Evolutionary conservation across 306 rosid genomes (phyloP).

Genomic region (Malus fusca): DNA sequence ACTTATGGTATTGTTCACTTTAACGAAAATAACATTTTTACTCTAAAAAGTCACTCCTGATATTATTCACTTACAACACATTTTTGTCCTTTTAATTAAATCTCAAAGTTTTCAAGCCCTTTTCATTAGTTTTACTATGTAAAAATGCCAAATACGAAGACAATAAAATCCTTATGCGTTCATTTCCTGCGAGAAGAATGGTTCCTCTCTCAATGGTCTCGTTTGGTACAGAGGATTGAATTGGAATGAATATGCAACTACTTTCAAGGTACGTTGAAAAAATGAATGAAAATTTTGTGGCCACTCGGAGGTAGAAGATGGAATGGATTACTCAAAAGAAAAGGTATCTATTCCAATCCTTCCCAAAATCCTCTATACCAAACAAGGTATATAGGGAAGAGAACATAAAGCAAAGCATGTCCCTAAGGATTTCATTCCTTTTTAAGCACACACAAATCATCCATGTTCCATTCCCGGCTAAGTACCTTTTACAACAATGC

Average conservation of each 20-base stretch:
- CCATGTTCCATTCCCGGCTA: neutral
- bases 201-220: neutral
- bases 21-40: too few relatives aligned
- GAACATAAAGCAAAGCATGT: neutral
- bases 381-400: neutral
- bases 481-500: neutral
- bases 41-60: too few relatives aligned
- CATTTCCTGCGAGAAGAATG: neutral
- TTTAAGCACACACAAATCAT: conserved; percentile 10
- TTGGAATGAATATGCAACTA: neutral
- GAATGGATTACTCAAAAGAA: neutral
- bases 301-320: neutral
- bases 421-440: neutral
- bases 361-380: neutral
- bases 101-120: too few relatives aligned
- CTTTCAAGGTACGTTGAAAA: neutral
- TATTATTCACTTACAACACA: too few relatives aligned
- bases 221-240: neutral
- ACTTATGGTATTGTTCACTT: too few relatives aligned
- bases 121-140: too few relatives aligned
- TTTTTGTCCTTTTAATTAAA: too few relatives aligned
- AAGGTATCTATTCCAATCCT: neutral
- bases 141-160: neutral
- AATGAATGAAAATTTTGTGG: neutral
- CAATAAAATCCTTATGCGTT: neutral